Evolutionary conservation across 2,329 filamentous ascomycete genomes (phyloP).

Genomic region (Tolypocladium pustulatum): DNA sequence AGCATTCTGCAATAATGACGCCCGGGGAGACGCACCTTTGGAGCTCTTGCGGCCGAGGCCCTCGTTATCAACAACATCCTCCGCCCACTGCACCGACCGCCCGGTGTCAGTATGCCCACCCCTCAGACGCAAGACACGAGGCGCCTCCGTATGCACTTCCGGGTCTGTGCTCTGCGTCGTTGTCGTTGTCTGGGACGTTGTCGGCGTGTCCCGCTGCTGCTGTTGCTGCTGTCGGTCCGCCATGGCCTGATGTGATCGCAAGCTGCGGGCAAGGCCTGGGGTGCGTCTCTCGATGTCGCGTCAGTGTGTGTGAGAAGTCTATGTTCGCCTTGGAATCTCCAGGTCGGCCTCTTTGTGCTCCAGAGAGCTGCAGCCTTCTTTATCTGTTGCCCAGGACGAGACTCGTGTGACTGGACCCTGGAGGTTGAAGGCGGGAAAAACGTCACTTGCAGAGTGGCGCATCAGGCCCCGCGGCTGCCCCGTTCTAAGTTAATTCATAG

Average conservation of each 20-base stretch:
- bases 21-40: constrained; percentile 52
- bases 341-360: not conserved
- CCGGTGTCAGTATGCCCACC: constrained; percentile 34
- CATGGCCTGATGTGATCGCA: constrained; percentile 9
- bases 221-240: constrained; percentile 14
- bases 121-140: constrained; percentile 38
- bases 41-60: constrained; percentile 87
- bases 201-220: constrained; percentile 15
- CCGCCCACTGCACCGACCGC: constrained; percentile 79
- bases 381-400: not conserved
- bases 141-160: constrained; percentile 18
- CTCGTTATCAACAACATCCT: constrained; percentile 91
- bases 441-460: not conserved
- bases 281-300: not conserved
- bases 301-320: not conserved
- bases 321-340: not conserved
- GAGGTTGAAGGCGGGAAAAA: not conserved
- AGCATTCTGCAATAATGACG: not conserved
- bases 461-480: not conserved
- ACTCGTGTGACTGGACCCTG: not conserved
- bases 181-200: constrained; percentile 22
- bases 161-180: constrained; percentile 15
- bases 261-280: not conserved
- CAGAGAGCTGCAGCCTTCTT: not conserved
- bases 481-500: not conserved